phyloP scores from a whole-genome alignment of 257 asterid species.

The Solanum ossicruentum region DNA sequence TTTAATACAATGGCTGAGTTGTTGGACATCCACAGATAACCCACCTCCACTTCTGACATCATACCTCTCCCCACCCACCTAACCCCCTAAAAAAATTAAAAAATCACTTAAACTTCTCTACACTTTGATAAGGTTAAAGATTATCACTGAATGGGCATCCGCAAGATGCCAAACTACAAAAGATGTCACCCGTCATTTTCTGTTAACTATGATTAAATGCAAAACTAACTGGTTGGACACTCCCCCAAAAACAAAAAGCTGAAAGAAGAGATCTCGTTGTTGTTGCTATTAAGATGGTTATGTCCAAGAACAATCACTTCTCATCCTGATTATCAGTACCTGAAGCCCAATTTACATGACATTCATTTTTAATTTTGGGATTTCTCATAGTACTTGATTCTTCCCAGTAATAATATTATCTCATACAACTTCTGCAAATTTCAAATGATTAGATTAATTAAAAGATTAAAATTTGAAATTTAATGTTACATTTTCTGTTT shows the following conservation, averaged over 20 bases:
- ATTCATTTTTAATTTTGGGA: background rate
- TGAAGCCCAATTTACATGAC: background rate
- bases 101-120: background rate
- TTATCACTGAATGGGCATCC: no score
- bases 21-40: background rate
- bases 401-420: background rate
- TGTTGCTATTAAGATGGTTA: background rate
- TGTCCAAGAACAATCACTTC: background rate
- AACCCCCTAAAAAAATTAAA: no score
- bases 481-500: background rate
- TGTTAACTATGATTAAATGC: background rate
- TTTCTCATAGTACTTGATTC: background rate
- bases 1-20: background rate
- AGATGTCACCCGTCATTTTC: background rate
- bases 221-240: background rate
- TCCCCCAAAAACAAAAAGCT: background rate
- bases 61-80: no score
- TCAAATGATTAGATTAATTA: background rate
- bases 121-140: background rate
- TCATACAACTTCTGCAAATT: background rate
- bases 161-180: no score
- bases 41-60: background rate
- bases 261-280: background rate
- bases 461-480: background rate
- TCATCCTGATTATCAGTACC: background rate